Percentiles rank a stretch among this genome's conserved stretches.
Conservation (phyloP, 371 early-diverging fungal genomes). For the Zychaea mexicana region DNA sequence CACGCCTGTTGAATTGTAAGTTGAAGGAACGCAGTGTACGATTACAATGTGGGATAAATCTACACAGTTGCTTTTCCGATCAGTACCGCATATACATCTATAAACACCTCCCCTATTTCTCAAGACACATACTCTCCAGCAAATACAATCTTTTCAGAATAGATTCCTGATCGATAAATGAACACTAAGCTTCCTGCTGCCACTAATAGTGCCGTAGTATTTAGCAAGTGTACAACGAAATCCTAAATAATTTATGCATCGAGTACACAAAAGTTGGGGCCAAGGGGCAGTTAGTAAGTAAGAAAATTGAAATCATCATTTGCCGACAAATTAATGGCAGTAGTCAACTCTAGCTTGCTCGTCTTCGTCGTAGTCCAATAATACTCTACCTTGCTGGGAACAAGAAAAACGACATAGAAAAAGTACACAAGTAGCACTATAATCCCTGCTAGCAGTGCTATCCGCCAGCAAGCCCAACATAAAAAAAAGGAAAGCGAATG, state of each 20-base stretch:
- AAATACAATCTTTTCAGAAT: constrained; percentile 64
- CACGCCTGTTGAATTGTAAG: constrained; percentile 59
- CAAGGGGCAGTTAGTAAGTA: background rate
- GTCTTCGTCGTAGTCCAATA: background rate
- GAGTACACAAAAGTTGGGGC: background rate
- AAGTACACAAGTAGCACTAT: constrained; percentile 41
- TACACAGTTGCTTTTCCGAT: constrained; percentile 14
- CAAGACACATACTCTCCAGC: constrained; percentile 59
- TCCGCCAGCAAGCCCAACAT: background rate
- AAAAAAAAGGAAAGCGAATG: background rate
- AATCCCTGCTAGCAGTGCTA: constrained; percentile 36
- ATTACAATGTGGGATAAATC: constrained; percentile 72
- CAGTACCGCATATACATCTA: background rate
- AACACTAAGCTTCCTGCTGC: constrained; percentile 46
- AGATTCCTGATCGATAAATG: constrained; percentile 65
- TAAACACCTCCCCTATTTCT: background rate
- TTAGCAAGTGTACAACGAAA: constrained; percentile 35
- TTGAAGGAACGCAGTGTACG: constrained; percentile 70
- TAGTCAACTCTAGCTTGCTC: too few relatives aligned
- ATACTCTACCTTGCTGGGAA: constrained; percentile 46
- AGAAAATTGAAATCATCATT: too few relatives aligned
- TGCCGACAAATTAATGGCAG: too few relatives aligned
- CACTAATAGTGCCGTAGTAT: constrained; percentile 33
- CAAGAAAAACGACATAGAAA: constrained; percentile 53
- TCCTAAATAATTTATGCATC: constrained; percentile 14